Base-by-base conservation (phyloP, 306 rosid genomes). In the Acacia confusa region DNA sequence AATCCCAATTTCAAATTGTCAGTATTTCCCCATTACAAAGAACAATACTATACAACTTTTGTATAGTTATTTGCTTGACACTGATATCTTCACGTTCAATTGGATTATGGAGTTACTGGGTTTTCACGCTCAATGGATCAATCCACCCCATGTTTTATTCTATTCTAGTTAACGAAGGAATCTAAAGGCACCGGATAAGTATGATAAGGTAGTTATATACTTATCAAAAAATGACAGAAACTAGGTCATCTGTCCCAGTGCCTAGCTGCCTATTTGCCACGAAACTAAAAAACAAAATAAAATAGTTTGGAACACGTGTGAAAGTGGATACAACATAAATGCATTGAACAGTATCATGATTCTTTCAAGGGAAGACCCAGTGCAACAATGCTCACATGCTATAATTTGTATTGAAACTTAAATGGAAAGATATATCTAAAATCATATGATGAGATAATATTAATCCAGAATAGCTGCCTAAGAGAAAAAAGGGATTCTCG, bases 401-500 rank as follows among this genome's bases (percentile, higher is more conserved):
- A 12, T 61, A 61, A 24, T 9, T 12, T 61, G 68, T 27, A 27
- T 4, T 27, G 36, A 13, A 68, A 68, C 48, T 20, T 19, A 9
- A 10, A 68, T 38, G 22, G 17, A n/a, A 68, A 38, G 24, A 9
- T 38, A 19, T 10, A 36, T 16, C 50, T 19, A 68, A 38, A 68
- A 68, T 8, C 73, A 68, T 68, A 38, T 3, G 25, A 20, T 9
- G 50, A 3, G 14, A 68, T 27, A 27, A 71, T 45, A 45, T 14
- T 24, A 71, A 27, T 27, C 40, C 22, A 45, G 40, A 24, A 30
- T 13, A 88, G 79, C 27, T 84, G 87, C 72, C 27, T 20, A 36
- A 38, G 57, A 75, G 25, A 2, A 3, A 8, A 36, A 67, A 13
- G 16, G 66, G 34, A 25, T 61, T 61, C 68, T 61, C 6, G 38